A percentile compares a stretch with the other conserved stretches of the same genome.
These are phyloP conservation scores for Tuber indicum DNA, from an alignment of 495 filamentous ascomycete genomes.

Conservation along the genomic window DNA sequence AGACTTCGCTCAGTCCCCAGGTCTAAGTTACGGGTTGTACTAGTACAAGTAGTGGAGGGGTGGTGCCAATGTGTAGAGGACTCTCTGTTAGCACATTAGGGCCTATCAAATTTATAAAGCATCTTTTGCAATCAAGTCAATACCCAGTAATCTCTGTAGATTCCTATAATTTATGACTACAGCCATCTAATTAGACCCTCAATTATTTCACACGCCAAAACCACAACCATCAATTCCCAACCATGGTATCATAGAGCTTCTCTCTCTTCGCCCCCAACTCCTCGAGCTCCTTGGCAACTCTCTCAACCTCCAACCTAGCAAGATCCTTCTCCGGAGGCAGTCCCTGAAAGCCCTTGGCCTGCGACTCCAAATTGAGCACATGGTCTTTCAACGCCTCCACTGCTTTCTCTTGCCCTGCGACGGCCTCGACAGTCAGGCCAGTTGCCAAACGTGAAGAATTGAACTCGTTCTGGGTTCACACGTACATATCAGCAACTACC, in stretches of 20 bases:
- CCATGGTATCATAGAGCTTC: slow-evolving; percentile 58
- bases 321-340: slow-evolving; percentile 62
- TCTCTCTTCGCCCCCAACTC: slow-evolving; percentile 57
- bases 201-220: not conserved
- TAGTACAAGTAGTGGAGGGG: not conserved
- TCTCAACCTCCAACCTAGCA: slow-evolving; percentile 60
- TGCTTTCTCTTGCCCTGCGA: slow-evolving; percentile 49
- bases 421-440: slow-evolving; percentile 49
- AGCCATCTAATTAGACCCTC: not conserved
- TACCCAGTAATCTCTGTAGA: slow-evolving; percentile 27
- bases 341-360: slow-evolving; percentile 57
- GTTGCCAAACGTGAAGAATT: slow-evolving; percentile 21
- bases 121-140: not conserved
- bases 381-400: slow-evolving; percentile 52
- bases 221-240: slow-evolving; percentile 23
- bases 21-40: not conserved
- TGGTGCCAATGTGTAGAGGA: not conserved
- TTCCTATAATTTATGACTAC: slow-evolving; percentile 25
- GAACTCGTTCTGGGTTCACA: slow-evolving; percentile 33
- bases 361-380: slow-evolving; percentile 53
- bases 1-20: not conserved
- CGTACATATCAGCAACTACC: slow-evolving; percentile 10
- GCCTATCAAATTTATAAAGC: not conserved
- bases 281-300: slow-evolving; percentile 55
- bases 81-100: not conserved